Evolutionary conservation across 345 rosid genomes (phyloP).

Genomic region (Eucalyptus rudis): DNA sequence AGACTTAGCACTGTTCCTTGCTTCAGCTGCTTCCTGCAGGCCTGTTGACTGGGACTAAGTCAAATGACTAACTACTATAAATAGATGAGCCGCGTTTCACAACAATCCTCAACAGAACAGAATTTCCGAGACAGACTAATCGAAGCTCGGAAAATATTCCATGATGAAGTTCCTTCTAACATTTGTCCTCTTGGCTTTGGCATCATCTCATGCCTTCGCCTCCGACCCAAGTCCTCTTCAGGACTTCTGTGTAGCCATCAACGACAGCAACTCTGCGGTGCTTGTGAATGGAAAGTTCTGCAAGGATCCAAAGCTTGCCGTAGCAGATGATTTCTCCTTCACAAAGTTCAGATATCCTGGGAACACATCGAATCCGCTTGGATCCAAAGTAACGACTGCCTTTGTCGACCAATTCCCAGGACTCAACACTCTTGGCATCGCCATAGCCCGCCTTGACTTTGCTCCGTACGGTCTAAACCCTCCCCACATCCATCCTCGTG

Average conservation of each 20-base stretch:
- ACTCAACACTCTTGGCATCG: not conserved
- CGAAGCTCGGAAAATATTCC: too few species aligned
- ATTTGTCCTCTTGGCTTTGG: too few species aligned
- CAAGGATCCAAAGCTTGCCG: not conserved
- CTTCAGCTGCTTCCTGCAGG: not conserved
- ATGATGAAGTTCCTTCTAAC: too few species aligned
- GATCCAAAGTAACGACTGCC: not conserved
- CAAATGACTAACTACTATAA: not conserved
- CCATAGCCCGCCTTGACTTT: not conserved
- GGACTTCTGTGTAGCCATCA: too few species aligned
- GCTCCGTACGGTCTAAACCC: too few species aligned
- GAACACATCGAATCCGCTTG: not conserved
- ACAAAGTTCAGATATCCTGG: not conserved
- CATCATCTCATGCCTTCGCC: too few species aligned
- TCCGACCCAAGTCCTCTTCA: too few species aligned
- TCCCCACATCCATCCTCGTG: too few species aligned
- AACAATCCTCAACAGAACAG: too few species aligned
- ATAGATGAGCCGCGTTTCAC: not conserved
- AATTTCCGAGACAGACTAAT: too few species aligned
- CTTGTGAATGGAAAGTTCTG: constrained; percentile 14
- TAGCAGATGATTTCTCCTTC: too few species aligned
- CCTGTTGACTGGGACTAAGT: not conserved
- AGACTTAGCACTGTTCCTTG: not conserved
- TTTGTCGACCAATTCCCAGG: not conserved
- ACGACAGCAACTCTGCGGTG: not conserved